Percentiles rank a stretch among this genome's conserved stretches.
Evolutionary conservation across 2,329 filamentous ascomycete species (phyloP).

Genomic region (Fusarium torreyae): DNA sequence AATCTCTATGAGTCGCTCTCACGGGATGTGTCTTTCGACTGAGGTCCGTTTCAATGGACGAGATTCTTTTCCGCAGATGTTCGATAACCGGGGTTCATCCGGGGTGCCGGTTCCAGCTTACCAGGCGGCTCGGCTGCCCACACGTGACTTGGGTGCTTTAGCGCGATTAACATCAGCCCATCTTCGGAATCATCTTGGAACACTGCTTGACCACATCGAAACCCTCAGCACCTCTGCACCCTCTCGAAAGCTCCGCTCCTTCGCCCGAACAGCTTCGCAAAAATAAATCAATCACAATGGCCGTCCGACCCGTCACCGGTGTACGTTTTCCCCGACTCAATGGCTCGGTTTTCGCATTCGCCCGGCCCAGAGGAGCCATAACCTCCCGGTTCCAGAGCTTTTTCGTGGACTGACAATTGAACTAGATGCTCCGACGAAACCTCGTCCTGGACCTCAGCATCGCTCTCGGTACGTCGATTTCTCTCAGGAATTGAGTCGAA

Average conservation of each 20-base stretch:
- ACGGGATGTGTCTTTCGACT: constrained; percentile 33
- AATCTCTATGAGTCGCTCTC: constrained; percentile 39
- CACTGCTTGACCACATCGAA: constrained; percentile 47
- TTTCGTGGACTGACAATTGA: constrained; percentile 54
- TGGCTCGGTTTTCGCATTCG: constrained; percentile 44
- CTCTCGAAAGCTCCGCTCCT: constrained; percentile 43
- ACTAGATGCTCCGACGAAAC: constrained; percentile 72
- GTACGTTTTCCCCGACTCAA: constrained; percentile 63
- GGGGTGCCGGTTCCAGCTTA: constrained; percentile 39
- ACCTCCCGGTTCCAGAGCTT: constrained; percentile 34
- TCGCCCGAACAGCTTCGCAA: constrained; percentile 43
- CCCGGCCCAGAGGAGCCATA: constrained; percentile 39
- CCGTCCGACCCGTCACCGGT: constrained; percentile 71
- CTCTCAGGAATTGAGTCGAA: constrained; percentile 14
- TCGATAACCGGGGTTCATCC: constrained; percentile 48
- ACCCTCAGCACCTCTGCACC: constrained; percentile 36
- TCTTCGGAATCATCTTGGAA: constrained; percentile 50
- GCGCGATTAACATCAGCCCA: constrained; percentile 57
- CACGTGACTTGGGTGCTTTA: constrained; percentile 49
- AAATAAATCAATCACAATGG: constrained; percentile 61
- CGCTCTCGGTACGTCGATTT: constrained; percentile 66
- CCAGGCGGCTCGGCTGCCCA: background rate
- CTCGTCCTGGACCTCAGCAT: constrained; percentile 71
- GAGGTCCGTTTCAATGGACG: constrained; percentile 26
- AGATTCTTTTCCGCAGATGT: constrained; percentile 49